phyloP scores from a whole-genome alignment of 139 green algal genomes.

The Closterium sp. region DNA sequence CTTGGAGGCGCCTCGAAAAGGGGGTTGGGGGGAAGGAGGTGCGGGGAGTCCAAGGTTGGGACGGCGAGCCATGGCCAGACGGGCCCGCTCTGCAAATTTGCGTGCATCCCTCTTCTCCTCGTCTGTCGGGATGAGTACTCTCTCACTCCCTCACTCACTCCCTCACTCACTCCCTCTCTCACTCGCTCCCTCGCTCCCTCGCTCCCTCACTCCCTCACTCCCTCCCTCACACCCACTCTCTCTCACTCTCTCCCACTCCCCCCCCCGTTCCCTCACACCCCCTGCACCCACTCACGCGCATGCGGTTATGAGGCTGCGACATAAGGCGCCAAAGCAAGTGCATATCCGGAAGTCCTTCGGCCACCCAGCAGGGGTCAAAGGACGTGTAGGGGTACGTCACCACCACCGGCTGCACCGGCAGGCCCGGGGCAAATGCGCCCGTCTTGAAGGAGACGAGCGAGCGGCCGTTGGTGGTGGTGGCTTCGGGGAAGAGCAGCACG shows the following conservation, averaged over 20 bases:
- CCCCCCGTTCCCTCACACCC: neutral
- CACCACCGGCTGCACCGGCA: constrained; percentile 36
- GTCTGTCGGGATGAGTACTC: neutral
- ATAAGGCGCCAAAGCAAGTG: constrained; percentile 29
- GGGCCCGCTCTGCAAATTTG: neutral
- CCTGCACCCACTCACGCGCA: constrained; percentile 2
- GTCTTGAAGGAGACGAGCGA: constrained; percentile 45
- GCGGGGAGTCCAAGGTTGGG: too few species aligned
- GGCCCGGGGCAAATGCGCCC: constrained; percentile 26
- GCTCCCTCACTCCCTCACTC: too few species aligned
- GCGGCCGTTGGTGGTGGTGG: constrained; percentile 46
- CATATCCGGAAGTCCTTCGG: constrained; percentile 8
- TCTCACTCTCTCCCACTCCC: neutral
- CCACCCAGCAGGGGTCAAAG: constrained; percentile 40
- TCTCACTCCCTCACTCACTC: neutral
- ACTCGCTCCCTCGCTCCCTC: too few species aligned
- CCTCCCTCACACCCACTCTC: neutral
- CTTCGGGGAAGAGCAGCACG: constrained; percentile 40
- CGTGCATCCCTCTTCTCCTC: neutral
- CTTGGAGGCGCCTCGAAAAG: too few species aligned
- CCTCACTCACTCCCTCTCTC: too few species aligned
- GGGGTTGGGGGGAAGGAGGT: too few species aligned
- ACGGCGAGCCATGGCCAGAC: constrained; percentile 13
- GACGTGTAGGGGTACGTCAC: constrained; percentile 29
- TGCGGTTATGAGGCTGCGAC: constrained; percentile 31